Evolutionary conservation across 192 early-diverging fungal genomes (phyloP).

Genomic region (Rhizoclosmatium globosum): DNA sequence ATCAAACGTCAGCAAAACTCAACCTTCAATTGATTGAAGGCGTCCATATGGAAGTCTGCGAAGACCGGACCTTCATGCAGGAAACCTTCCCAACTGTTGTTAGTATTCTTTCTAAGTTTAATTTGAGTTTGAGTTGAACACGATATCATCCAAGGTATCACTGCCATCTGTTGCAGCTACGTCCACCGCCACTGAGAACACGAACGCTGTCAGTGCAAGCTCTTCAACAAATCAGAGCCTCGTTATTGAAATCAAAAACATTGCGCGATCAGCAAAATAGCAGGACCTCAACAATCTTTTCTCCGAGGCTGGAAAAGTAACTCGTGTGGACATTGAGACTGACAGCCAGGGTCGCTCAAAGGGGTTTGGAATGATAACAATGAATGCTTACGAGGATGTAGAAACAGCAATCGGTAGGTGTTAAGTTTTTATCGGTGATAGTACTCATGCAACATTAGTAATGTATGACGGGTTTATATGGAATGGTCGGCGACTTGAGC

Average conservation of each 20-base stretch:
- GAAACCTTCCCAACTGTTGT: no score
- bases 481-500: conserved; percentile 74
- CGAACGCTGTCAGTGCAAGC: no score
- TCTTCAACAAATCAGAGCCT: no score
- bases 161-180: no score
- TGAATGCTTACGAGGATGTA: conserved; percentile 71
- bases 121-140: no score
- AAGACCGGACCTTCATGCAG: no score
- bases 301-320: conserved; percentile 68
- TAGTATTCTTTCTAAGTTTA: no score
- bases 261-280: conserved; percentile 57
- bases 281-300: conserved; percentile 68
- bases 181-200: no score
- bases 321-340: conserved; percentile 67
- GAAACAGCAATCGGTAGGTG: conserved; percentile 66
- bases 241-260: conserved; percentile 60
- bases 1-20: no score
- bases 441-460: conserved; percentile 22
- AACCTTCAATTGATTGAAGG: no score
- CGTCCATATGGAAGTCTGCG: no score
- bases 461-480: conserved; percentile 71
- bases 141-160: no score
- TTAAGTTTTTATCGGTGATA: neutral
- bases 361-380: conserved; percentile 76
- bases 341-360: conserved; percentile 67